A percentile compares a stretch with the other conserved stretches of the same genome.
phyloP scores from a whole-genome alignment of 2,329 filamentous ascomycete genomes.

The Aureobasidium sp. region DNA sequence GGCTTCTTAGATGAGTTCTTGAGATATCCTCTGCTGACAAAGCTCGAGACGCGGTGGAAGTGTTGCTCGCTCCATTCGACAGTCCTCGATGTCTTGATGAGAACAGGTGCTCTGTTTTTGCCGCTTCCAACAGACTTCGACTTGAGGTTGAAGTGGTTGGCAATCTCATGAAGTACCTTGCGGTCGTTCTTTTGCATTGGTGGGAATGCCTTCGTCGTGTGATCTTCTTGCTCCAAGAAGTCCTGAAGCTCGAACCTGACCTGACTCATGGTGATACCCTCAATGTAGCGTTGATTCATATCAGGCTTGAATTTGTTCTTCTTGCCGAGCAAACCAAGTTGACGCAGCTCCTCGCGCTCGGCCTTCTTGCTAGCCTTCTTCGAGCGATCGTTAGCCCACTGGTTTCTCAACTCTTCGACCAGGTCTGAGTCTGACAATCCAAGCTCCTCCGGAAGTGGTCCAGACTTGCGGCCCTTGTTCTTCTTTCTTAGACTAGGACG shows the following conservation, averaged over 20 bases:
- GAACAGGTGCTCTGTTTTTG: slow-evolving; percentile 63
- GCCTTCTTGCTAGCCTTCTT: slow-evolving; percentile 43
- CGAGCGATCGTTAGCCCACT: slow-evolving; percentile 39
- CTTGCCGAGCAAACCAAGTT: slow-evolving; percentile 35
- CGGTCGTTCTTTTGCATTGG: slow-evolving; percentile 76
- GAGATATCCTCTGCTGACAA: slow-evolving; percentile 50
- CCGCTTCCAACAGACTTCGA: slow-evolving; percentile 77
- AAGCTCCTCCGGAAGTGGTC: slow-evolving; percentile 29
- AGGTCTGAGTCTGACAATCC: slow-evolving; percentile 40
- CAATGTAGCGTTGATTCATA: slow-evolving; percentile 62
- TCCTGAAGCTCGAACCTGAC: slow-evolving; percentile 63
- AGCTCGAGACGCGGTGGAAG: slow-evolving; percentile 37
- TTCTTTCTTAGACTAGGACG: slow-evolving; percentile 60
- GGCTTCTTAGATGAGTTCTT: slow-evolving; percentile 35
- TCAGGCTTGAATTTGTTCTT: slow-evolving; percentile 34
- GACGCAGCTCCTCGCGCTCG: slow-evolving; percentile 40
- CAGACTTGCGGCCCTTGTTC: slow-evolving; percentile 48
- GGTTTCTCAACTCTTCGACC: slow-evolving; percentile 31
- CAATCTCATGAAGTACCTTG: slow-evolving; percentile 73
- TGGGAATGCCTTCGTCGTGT: slow-evolving; percentile 64
- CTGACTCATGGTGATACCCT: slow-evolving; percentile 63
- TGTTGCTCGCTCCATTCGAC: slow-evolving; percentile 49
- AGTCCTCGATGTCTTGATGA: slow-evolving; percentile 68
- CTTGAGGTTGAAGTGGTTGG: slow-evolving; percentile 66
- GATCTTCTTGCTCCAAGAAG: slow-evolving; percentile 59